Base-by-base conservation (phyloP, 1,139 yeast genomes). In the Candida sanyaensis region DNA sequence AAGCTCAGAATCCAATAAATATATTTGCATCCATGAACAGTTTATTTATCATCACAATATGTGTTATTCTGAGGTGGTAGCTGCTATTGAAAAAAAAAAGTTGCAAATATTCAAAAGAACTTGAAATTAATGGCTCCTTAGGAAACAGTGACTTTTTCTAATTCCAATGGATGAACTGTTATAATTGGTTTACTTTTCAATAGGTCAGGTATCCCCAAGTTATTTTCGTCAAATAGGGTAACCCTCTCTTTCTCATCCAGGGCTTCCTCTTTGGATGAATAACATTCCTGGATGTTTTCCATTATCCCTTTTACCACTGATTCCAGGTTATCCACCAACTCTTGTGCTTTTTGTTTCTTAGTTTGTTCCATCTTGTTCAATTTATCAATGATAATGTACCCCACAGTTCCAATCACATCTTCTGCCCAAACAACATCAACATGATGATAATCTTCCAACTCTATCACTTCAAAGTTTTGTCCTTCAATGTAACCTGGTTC, bases 341-440 rank as follows among this genome's bases (percentile, higher is more conserved):
- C 12, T 10, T 17, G 29, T 13, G 4, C 29, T 24, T 21, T 10
- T 31, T 30, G 42, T 13, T 34, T 23, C 24, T 28, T 30, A 21
- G 8, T 27, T 9, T 27, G 31, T 28, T 42, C 30, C 24, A 46
- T 12, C 7, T 26, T 13, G 21, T 50, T 44, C 40, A 55, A 48
- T 29, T 50, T 53, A 3, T 57, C 55, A 8, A 33, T 28, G 17
- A 60, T 52, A 5, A 47, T 51, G 45, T 51, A 55, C 2, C 75
- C 75, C 37, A 72, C 61, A 6, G 61, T 57, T 6, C 70, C 71
- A 38, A 63, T 65, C 17, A 77, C 61, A 56, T 79, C 78, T 58
- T 77, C 81, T 0, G 83, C 80, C 85, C 85, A 81, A 17, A 78
- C 64, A 1, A 80, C 81, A 56, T 81, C 86, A 37, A 80, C 60